Evolutionary conservation across 192 early-diverging fungal species (phyloP).

Genomic region (Chytriomyces sp.): DNA sequence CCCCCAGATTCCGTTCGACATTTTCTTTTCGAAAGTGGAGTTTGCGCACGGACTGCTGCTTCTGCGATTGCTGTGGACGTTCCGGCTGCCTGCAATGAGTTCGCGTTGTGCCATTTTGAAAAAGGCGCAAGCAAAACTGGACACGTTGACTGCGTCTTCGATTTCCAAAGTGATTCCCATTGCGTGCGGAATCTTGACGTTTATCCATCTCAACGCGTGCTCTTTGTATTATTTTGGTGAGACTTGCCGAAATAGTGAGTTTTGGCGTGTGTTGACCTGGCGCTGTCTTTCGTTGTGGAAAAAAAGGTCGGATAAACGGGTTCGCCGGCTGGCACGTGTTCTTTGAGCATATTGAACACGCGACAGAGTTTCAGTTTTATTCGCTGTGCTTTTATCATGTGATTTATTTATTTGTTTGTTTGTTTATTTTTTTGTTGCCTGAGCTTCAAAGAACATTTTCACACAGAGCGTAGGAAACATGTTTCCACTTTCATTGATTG

Average conservation of each 20-base stretch:
- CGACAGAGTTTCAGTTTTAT: no score
- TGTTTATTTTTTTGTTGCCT: no score
- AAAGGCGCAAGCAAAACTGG: background rate
- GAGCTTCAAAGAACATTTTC: no score
- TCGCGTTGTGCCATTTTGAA: background rate
- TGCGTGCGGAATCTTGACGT: conserved; percentile 10
- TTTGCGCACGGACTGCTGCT: background rate
- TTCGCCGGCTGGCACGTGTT: no score
- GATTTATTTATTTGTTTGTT: no score
- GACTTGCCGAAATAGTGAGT: background rate
- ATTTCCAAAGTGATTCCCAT: conserved; percentile 7
- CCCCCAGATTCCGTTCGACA: conserved; percentile 24
- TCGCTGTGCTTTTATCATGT: no score
- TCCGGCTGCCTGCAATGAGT: background rate
- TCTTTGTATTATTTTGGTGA: conserved; percentile 19
- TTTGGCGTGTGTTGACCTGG: no score
- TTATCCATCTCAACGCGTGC: conserved; percentile 23
- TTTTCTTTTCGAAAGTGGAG: background rate
- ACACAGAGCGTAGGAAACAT: conserved; percentile 17
- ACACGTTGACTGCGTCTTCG: background rate
- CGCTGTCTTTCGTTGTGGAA: no score
- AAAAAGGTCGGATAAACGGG: no score
- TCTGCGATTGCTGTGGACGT: background rate
- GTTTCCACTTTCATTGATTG: conserved; percentile 10
- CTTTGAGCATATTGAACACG: no score